Percentiles rank a stretch among this genome's conserved stretches.
phyloP scores from a whole-genome alignment of 768 basidiomycete species.

The Boletus insuetus region DNA sequence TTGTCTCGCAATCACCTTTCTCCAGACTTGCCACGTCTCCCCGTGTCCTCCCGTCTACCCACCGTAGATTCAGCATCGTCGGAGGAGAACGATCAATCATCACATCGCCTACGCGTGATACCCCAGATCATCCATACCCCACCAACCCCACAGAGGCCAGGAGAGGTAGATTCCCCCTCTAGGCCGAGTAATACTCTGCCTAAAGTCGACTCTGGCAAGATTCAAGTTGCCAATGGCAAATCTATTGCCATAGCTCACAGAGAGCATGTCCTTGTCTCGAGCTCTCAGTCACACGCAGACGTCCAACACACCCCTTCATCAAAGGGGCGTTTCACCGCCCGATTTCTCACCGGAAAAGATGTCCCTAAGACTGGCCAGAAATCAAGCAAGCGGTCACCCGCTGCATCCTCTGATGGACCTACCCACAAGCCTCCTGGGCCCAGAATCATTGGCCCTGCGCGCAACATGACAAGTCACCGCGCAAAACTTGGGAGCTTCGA shows the following conservation, averaged over 20 bases:
- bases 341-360: constrained; percentile 30
- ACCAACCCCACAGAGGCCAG: constrained; percentile 33
- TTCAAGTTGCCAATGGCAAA: constrained; percentile 8
- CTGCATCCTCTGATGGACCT: constrained; percentile 6
- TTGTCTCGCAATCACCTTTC: constrained; percentile 12
- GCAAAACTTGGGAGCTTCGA: constrained; percentile 74
- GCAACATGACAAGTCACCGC: constrained; percentile 38
- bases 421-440: constrained; percentile 8
- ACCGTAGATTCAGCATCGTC: constrained; percentile 28
- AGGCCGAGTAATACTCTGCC: constrained; percentile 4
- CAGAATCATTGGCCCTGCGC: constrained; percentile 6
- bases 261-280: constrained; percentile 29
- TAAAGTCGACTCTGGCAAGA: constrained; percentile 12
- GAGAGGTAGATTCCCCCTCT: constrained; percentile 6
- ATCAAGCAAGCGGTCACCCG: constrained; percentile 21
- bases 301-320: neutral
- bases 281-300: constrained; percentile 17
- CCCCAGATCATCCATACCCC: constrained; percentile 37
- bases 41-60: constrained; percentile 13
- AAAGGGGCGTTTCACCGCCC: constrained; percentile 30
- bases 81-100: constrained; percentile 24
- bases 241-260: constrained; percentile 16
- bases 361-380: constrained; percentile 23
- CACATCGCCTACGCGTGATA: constrained; percentile 25
- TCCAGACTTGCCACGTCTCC: constrained; percentile 8